Evolutionary conservation across 352 stramenopile genomes (phyloP).

Genomic region (Phytophthora cactorum): DNA sequence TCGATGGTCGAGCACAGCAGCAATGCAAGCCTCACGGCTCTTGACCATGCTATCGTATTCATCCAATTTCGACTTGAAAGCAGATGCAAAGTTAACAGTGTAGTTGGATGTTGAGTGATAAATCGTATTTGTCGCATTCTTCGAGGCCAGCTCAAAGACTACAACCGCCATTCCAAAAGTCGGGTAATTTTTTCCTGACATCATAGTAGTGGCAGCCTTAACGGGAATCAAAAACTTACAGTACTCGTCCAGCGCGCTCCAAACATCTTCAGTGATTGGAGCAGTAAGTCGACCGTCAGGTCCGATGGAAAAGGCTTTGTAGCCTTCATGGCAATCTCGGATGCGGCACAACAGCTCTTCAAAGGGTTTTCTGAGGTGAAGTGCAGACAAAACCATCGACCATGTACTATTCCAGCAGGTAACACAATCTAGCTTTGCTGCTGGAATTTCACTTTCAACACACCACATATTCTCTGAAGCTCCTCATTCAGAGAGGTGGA

Average conservation of each 20-base stretch:
- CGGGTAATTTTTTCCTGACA: too few species aligned
- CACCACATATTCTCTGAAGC: background rate
- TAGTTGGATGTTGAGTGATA: too few species aligned
- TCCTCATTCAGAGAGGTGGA: background rate
- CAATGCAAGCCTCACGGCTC: too few species aligned
- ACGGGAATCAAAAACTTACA: conserved; percentile 14
- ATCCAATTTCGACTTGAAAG: too few species aligned
- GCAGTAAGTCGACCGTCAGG: conserved; percentile 2
- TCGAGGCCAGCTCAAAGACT: too few species aligned
- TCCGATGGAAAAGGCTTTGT: conserved; percentile 8
- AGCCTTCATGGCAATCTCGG: conserved; percentile 9
- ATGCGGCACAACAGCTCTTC: conserved; percentile 5
- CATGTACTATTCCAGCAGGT: background rate
- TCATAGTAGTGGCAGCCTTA: conserved; percentile 2
- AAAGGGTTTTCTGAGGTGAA: background rate
- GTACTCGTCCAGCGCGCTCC: conserved; percentile 1
- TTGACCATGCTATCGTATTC: too few species aligned
- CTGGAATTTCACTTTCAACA: background rate
- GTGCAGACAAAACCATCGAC: background rate
- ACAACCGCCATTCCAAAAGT: too few species aligned
- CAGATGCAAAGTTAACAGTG: too few species aligned
- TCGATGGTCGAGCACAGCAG: too few species aligned
- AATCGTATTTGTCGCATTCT: too few species aligned
- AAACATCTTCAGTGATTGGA: background rate
- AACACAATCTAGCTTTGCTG: background rate